Percentiles rank a stretch among this genome's conserved stretches.
Evolutionary conservation across 345 rosid genomes (phyloP).

Genomic region (Citrus reticulata): DNA sequence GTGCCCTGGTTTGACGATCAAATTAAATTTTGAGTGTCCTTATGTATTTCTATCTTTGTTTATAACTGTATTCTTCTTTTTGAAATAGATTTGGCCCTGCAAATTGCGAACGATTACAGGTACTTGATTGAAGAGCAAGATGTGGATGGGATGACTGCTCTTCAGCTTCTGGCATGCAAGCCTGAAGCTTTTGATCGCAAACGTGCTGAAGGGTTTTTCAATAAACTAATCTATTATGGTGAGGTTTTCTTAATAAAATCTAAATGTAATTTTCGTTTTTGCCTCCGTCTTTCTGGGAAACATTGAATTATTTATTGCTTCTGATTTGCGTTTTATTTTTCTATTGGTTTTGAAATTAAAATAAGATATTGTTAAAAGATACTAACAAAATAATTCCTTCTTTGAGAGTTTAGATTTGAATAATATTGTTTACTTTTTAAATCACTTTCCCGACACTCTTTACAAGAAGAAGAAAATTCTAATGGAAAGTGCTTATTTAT

Average conservation of each 20-base stretch:
- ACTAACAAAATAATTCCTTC: no score
- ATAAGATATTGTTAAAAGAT: no score
- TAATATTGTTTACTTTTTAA: no score
- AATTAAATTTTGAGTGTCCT: background rate
- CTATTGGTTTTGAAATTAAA: no score
- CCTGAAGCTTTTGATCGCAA: slow-evolving; percentile 4
- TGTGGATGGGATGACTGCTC: slow-evolving; percentile 10
- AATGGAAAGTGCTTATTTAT: background rate
- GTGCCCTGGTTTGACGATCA: background rate
- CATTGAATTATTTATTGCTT: no score
- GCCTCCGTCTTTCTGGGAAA: background rate
- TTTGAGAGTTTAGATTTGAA: no score
- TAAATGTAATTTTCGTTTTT: background rate
- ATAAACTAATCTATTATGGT: background rate
- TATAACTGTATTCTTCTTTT: background rate
- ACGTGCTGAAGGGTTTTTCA: background rate
- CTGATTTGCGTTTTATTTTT: no score
- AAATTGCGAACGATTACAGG: background rate
- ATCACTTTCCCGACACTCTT: no score
- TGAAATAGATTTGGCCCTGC: slow-evolving; percentile 1
- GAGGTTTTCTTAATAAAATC: background rate
- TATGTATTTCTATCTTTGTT: no score
- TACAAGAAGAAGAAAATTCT: background rate
- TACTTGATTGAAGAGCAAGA: background rate
- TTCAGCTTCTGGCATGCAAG: slow-evolving; percentile 17